Base-by-base conservation (phyloP, 768 basidiomycete species). In the Coprinellus micaceus region DNA sequence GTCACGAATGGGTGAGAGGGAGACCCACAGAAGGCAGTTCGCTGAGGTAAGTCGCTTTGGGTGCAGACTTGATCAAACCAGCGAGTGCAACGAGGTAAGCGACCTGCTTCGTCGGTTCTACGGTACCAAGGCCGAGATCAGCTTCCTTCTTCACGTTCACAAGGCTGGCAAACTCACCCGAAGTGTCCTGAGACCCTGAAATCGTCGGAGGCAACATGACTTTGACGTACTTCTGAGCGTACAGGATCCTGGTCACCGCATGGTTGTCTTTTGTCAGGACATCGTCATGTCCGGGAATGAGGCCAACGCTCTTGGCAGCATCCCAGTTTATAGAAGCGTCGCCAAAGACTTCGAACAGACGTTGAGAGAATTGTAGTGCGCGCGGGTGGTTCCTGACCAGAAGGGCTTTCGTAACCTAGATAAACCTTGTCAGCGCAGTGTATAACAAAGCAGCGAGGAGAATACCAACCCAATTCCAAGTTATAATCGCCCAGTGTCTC, bases 71-170 rank as follows among this genome's bases (percentile, higher is more conserved):
- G 60, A 98, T 82, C 9, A 98, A 75, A 21, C 86, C 86, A 0
- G 89, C 85, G 26, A 98, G 78, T 2, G 93, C 93, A 33, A 94
- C 85, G 2, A 98, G 81, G 67, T 89, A 85, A 1, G 91, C 83
- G 1, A 77, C 80, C 66, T 85, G 89, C 57, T 76, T 72, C 11
- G 64, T 66, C 1, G 79, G 63, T 49, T 82, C 88, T 88, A 56
- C 40, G 30, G 22, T 11, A 12, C 17, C 36, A 10, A 26, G 19
- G 58, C 12, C 54, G 45, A 41, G 10, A 36, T 4, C n/a, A n/a
- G n/a, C n/a, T n/a, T n/a, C n/a, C n/a, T n/a, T n/a, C n/a, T n/a
- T n/a, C n/a, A n/a, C n/a, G n/a, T n/a, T n/a, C n/a, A n/a, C n/a
- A n/a, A 44, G 10, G 2, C 10, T 2, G 26, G 21, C 1, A 29